A percentile compares a stretch with the other conserved stretches of the same genome.
These are phyloP conservation scores for Tetraselmis chui DNA, from an alignment of 139 green algal species.

Conservation along the genomic window DNA sequence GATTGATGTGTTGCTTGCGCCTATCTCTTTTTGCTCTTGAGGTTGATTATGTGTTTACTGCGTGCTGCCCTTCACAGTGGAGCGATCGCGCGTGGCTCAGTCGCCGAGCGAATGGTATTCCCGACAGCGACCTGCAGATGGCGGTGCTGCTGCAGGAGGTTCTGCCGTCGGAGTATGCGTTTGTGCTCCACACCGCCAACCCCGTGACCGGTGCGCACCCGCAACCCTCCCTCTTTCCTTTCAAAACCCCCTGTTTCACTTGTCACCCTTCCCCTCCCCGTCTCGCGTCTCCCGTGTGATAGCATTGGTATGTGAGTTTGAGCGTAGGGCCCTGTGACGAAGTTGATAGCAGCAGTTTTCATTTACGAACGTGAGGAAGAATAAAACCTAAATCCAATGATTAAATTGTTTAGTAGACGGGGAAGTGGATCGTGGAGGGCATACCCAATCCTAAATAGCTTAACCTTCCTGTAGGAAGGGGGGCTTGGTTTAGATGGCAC, in stretches of 20 bases:
- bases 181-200: slow-evolving; percentile 87
- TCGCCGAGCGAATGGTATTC: slow-evolving; percentile 39
- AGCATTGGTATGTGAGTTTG: no score
- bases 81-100: slow-evolving; percentile 18
- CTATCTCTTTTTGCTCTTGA: no score
- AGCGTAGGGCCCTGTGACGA: no score
- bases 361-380: no score
- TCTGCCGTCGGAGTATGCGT: slow-evolving; percentile 74
- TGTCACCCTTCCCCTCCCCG: not conserved
- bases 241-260: not conserved
- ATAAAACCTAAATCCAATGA: no score
- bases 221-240: slow-evolving; percentile 10
- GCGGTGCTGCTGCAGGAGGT: slow-evolving; percentile 69
- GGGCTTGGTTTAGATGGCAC: slow-evolving; percentile 18
- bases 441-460: no score
- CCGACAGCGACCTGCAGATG: slow-evolving; percentile 74
- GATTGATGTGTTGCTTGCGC: no score
- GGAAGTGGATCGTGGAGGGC: no score
- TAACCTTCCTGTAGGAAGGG: no score
- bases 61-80: slow-evolving; percentile 18
- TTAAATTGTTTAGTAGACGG: no score
- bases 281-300: not conserved
- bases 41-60: no score
- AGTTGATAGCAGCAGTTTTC: no score
- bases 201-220: slow-evolving; percentile 56